Base-by-base conservation (phyloP, 805 yeast genomes). In the Starmerella lactis-condensi region DNA sequence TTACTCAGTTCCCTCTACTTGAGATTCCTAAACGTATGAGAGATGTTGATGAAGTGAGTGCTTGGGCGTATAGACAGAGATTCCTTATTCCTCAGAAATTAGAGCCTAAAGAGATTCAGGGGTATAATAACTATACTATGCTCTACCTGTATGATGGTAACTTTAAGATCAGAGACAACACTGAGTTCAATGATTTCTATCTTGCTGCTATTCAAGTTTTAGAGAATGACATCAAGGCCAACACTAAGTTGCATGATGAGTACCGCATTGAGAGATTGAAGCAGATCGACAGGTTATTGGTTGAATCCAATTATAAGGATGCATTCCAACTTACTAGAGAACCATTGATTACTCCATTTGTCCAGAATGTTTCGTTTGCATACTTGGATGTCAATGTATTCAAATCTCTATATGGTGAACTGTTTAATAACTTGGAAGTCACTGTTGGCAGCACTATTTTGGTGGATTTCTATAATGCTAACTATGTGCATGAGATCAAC, bases 1-100 rank as follows among this genome's bases (percentile, higher is more conserved):
- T 37, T 37, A 38, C 31, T 27, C 37, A 34, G 14, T 29, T 31
- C 26, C 46, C 42, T 8, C 29, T 24, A 26, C 35, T 41, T 2
- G 34, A 36, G 29, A 32, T 40, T 13, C 48, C 48, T 7, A 15
- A 29, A n/a, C 30, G 28, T 23, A 31, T 43, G 33, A 34, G 48
- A 5, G 38, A 43, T 31, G 22, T 33, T 5, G 34, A 31, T 4
- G 30, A 29, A 28, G 34, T 41, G 9, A 28, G 32, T 13, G 13
- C 24, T 8, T 41, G 45, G 45, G 45, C 43, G 3, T 30, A 13
- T 17, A 29, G 40, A 11, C 32, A 39, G 2, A 38, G 33, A 19
- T 38, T 30, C 31, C 24, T 37, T 3, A 22, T 21, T 9, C 20
- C 36, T 12, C 42, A 38, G 30, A 22, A 21, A 21, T 24, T 38